phyloP scores from a whole-genome alignment of 805 yeast genomes.

The Nadsonia fulvescens region DNA sequence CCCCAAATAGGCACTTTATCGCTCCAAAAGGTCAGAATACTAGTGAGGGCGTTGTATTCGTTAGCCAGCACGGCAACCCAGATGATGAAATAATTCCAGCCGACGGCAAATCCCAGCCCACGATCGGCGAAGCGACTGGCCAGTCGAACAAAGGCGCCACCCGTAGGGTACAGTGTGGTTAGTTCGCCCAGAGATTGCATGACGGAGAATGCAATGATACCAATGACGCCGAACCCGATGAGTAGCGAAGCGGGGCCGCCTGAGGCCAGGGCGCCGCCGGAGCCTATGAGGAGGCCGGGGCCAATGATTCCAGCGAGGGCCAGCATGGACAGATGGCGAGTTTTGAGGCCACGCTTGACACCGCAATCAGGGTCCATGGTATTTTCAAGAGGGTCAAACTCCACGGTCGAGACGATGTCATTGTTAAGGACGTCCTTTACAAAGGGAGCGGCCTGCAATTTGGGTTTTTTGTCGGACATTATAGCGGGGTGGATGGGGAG shows the following conservation, averaged over 20 bases:
- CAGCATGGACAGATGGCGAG: conserved; percentile 62
- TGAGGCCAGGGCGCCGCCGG: conserved; percentile 29
- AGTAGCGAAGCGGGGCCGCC: conserved; percentile 37
- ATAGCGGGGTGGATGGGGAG: too few species aligned
- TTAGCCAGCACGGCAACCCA: conserved; percentile 31
- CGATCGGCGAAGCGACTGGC: conserved; percentile 29
- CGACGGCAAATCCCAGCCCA: conserved; percentile 31
- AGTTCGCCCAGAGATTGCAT: conserved; percentile 39
- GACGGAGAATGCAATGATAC: conserved; percentile 32
- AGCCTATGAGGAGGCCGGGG: conserved; percentile 57
- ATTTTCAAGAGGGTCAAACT: too few species aligned
- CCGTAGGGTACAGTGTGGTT: conserved; percentile 34
- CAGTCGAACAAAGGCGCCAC: conserved; percentile 33
- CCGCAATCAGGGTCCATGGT: conserved; percentile 17
- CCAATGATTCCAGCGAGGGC: conserved; percentile 77
- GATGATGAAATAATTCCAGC: conserved; percentile 30
- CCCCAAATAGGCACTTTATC: conserved; percentile 30
- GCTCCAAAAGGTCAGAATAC: conserved; percentile 28
- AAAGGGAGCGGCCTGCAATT: too few species aligned
- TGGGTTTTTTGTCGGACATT: too few species aligned
- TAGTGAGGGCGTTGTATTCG: conserved; percentile 30
- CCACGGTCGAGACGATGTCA: too few species aligned
- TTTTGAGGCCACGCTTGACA: conserved; percentile 27
- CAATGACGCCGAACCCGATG: conserved; percentile 31
- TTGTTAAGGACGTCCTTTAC: too few species aligned